Percentiles rank a stretch among this genome's conserved stretches.
phyloP scores from a whole-genome alignment of 2,329 filamentous ascomycete species.

The Hirsutella minnesotensis region DNA sequence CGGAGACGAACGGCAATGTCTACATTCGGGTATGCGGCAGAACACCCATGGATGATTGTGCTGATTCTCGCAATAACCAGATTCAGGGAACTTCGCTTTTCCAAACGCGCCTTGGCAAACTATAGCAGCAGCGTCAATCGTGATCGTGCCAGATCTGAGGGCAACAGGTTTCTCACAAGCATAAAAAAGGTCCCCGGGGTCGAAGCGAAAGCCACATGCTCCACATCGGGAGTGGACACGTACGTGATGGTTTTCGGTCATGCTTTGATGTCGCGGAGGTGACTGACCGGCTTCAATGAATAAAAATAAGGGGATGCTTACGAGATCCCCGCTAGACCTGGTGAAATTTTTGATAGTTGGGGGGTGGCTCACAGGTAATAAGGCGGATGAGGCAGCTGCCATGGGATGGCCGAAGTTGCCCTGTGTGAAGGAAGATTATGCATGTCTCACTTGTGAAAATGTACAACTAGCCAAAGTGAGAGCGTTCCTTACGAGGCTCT shows the following conservation, averaged over 20 bases:
- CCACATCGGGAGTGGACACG: conserved; percentile 1
- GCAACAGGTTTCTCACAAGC: neutral
- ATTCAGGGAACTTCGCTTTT: neutral
- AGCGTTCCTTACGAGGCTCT: too few relatives aligned
- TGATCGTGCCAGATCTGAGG: neutral
- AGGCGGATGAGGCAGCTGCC: too few relatives aligned
- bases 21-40: conserved; percentile 1
- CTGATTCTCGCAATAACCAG: neutral
- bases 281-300: neutral
- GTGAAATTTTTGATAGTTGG: too few relatives aligned
- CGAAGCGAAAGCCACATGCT: neutral
- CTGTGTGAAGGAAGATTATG: too few relatives aligned
- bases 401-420: too few relatives aligned
- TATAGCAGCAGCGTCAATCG: neutral
- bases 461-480: too few relatives aligned
- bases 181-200: neutral
- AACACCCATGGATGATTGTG: neutral
- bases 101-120: neutral
- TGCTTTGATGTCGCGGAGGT: neutral
- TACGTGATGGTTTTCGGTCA: neutral
- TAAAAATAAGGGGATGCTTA: neutral
- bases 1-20: neutral
- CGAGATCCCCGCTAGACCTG: too few relatives aligned
- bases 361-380: too few relatives aligned
- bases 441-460: too few relatives aligned